Evolutionary conservation across 768 basidiomycete species (phyloP).

Genomic region (Royoungia palumana): DNA sequence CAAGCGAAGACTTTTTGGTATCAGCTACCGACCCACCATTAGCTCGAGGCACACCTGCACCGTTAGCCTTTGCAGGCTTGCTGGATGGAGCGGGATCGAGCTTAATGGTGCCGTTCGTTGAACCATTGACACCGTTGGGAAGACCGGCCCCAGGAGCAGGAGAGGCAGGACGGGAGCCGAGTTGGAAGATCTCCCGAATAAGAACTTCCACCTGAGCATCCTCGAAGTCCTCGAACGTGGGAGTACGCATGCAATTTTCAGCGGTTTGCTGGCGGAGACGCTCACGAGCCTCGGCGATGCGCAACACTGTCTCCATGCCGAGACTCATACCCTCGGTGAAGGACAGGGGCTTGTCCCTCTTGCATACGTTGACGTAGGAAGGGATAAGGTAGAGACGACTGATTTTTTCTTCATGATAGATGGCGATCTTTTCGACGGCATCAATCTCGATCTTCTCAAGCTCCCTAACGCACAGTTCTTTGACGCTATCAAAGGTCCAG

Average conservation of each 20-base stretch:
- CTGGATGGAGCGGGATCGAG: slow-evolving; percentile 18
- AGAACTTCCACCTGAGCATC: slow-evolving; percentile 25
- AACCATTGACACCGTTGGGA: slow-evolving; percentile 11
- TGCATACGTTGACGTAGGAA: slow-evolving; percentile 35
- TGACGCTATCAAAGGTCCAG: slow-evolving; percentile 42
- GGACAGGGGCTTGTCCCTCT: slow-evolving; percentile 34
- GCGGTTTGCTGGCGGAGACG: slow-evolving; percentile 34
- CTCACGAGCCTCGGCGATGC: slow-evolving; percentile 40
- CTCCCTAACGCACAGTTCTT: slow-evolving; percentile 37
- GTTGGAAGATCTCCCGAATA: slow-evolving; percentile 28
- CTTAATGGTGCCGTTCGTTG: slow-evolving; percentile 13
- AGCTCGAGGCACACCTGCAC: slow-evolving; percentile 18
- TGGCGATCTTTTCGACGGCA: slow-evolving; percentile 35
- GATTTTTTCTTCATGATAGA: slow-evolving; percentile 38
- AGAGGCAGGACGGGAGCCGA: slow-evolving; percentile 27
- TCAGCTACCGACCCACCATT: slow-evolving; percentile 33
- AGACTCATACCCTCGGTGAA: slow-evolving; percentile 42
- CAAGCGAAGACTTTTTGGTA: slow-evolving; percentile 21
- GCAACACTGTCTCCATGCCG: slow-evolving; percentile 37
- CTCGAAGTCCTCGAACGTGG: slow-evolving; percentile 33
- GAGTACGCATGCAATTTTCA: slow-evolving; percentile 29
- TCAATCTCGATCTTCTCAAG: slow-evolving; percentile 37
- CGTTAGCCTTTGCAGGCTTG: slow-evolving; percentile 20
- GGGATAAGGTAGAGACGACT: slow-evolving; percentile 34
- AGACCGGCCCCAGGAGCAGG: slow-evolving; percentile 9